phyloP scores from a whole-genome alignment of 2,329 filamentous ascomycete species.

The Pseudogymnoascus sp. region DNA sequence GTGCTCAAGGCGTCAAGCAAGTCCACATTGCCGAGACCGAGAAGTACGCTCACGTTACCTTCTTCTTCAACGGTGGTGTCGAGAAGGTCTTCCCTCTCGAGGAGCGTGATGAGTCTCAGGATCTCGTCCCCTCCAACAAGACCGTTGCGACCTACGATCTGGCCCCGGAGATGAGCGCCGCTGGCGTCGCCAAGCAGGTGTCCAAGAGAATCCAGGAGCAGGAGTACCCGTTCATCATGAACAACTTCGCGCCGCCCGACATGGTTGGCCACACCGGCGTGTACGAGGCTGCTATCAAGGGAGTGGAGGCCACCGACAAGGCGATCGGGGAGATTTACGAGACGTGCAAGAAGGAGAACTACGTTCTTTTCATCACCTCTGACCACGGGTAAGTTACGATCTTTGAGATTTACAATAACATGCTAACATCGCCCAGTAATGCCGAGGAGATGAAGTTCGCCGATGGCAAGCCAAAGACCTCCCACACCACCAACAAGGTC shows the following conservation, averaged over 20 bases:
- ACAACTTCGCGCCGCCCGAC: slow-evolving; percentile 98
- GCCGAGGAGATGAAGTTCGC: slow-evolving; percentile 98
- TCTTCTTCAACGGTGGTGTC: slow-evolving; percentile 99
- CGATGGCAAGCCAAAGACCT: slow-evolving; percentile 94
- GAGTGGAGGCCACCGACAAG: slow-evolving; percentile 79
- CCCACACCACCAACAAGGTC: slow-evolving; percentile 96
- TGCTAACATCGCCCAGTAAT: slow-evolving; percentile 47
- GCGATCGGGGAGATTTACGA: slow-evolving; percentile 91
- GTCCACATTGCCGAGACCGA: slow-evolving; percentile 97
- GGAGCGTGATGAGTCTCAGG: slow-evolving; percentile 74
- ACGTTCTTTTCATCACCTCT: slow-evolving; percentile 89
- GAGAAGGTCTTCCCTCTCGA: slow-evolving; percentile 94
- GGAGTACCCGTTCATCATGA: slow-evolving; percentile 96
- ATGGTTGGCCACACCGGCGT: slow-evolving; percentile 99
- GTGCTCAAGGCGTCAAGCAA: slow-evolving; percentile 83
- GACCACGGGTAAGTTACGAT: slow-evolving; percentile 68
- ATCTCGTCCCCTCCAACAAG: slow-evolving; percentile 82
- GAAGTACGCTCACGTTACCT: slow-evolving; percentile 98
- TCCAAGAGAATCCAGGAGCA: slow-evolving; percentile 78
- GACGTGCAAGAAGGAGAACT: slow-evolving; percentile 86
- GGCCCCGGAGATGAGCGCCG: slow-evolving; percentile 93
- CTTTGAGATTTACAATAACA: slow-evolving; percentile 16
- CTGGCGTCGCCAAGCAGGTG: slow-evolving; percentile 82
- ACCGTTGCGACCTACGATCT: slow-evolving; percentile 88
- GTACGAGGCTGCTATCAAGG: slow-evolving; percentile 87